A percentile compares a stretch with the other conserved stretches of the same genome.
These are phyloP conservation scores for Sphaerulina musiva DNA, from an alignment of 2,329 filamentous ascomycete genomes.

Conservation along the genomic window DNA sequence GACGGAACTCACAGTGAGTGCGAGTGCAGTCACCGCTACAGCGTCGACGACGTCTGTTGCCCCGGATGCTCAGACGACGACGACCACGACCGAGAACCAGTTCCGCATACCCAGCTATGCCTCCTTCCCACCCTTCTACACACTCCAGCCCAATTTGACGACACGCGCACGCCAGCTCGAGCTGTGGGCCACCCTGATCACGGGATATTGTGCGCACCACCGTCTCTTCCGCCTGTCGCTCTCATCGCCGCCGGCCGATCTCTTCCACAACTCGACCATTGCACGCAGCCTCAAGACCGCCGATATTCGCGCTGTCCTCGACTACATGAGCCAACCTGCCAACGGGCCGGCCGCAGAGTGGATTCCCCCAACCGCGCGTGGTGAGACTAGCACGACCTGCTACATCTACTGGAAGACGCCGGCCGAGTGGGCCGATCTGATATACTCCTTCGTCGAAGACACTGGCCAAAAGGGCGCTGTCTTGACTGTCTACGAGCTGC, in stretches of 20 bases:
- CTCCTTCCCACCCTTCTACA: slow-evolving; percentile 80
- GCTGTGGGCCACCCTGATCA: slow-evolving; percentile 83
- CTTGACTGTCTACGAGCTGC: slow-evolving; percentile 85
- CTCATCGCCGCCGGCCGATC: slow-evolving; percentile 42
- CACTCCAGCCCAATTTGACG: slow-evolving; percentile 65
- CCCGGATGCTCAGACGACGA: not conserved
- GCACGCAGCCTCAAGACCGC: slow-evolving; percentile 44
- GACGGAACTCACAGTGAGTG: slow-evolving; percentile 11
- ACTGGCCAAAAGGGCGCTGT: slow-evolving; percentile 86
- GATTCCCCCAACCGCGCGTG: slow-evolving; percentile 38
- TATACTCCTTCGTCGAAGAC: slow-evolving; percentile 74
- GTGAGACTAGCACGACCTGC: slow-evolving; percentile 48
- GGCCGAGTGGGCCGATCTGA: slow-evolving; percentile 78
- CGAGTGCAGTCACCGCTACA: not conserved
- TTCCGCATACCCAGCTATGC: slow-evolving; percentile 50
- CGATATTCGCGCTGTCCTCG: slow-evolving; percentile 49
- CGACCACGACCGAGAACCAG: not conserved
- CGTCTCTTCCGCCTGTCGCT: slow-evolving; percentile 70
- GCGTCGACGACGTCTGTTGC: not conserved
- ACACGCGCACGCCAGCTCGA: slow-evolving; percentile 69
- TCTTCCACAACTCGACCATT: slow-evolving; percentile 48
- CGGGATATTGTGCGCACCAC: slow-evolving; percentile 73
- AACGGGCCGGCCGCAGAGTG: slow-evolving; percentile 57
- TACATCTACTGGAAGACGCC: slow-evolving; percentile 81
- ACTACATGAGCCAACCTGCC: slow-evolving; percentile 50